These are phyloP conservation scores for Picea glauca DNA, from an alignment of 75 land plant species.

Conservation along the genomic window DNA sequence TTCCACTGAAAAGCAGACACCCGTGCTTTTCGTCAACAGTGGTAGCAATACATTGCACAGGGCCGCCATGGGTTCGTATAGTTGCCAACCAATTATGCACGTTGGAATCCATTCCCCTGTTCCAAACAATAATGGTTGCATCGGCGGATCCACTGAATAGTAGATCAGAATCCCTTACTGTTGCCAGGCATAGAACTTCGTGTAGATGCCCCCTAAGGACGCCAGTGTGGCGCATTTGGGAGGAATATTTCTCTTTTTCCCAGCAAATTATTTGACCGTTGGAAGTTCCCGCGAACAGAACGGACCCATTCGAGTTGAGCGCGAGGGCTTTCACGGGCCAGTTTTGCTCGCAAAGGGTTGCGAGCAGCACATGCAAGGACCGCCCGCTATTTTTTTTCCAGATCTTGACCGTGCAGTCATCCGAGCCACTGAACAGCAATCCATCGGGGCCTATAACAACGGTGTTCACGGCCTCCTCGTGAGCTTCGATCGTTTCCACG, in stretches of 20 bases:
- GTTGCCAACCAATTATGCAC: constrained; percentile 35
- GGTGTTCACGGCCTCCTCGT: constrained; percentile 47
- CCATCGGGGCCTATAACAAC: constrained; percentile 23
- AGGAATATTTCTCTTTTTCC: constrained; percentile 22
- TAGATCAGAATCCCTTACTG: constrained; percentile 20
- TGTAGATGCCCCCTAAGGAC: constrained; percentile 54
- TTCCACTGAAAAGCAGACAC: constrained; percentile 44
- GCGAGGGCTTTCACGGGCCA: constrained; percentile 60
- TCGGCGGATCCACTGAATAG: constrained; percentile 79
- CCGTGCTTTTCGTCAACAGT: constrained; percentile 13
- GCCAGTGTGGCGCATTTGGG: constrained; percentile 28
- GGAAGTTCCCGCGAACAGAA: constrained; percentile 62
- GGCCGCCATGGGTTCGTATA: constrained; percentile 56
- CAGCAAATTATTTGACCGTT: constrained; percentile 57
- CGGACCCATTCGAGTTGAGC: constrained; percentile 19
- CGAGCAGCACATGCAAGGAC: not conserved
- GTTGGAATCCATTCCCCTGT: constrained; percentile 8
- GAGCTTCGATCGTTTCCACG: constrained; percentile 41
- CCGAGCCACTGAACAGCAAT: constrained; percentile 44
- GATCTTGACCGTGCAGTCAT: constrained; percentile 51
- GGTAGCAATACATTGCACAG: constrained; percentile 66
- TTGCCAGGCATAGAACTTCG: constrained; percentile 63
- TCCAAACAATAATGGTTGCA: constrained; percentile 68
- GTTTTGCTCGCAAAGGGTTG: not conserved
- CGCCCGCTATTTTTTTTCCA: constrained; percentile 24